Percentiles rank a stretch among this genome's conserved stretches.
Evolutionary conservation across 225 moss, liverwort and hornwort species (phyloP).

Genomic region (Takakia lepidozioides): DNA sequence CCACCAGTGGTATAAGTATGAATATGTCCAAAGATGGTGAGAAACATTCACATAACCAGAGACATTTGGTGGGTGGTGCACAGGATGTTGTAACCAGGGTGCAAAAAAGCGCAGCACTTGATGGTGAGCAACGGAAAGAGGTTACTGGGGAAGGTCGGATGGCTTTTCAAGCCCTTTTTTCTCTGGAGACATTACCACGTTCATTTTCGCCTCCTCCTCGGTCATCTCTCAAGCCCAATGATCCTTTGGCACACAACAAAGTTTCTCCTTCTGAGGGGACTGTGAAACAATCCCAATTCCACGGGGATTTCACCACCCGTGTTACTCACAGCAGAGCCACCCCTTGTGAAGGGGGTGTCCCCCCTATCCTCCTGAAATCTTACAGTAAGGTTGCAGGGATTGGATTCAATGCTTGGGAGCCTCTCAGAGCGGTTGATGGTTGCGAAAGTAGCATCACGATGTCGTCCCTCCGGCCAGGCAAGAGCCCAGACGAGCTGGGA

Average conservation of each 20-base stretch:
- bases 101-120: slow-evolving; percentile 22
- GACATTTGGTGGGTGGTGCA: no score
- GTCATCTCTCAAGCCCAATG: slow-evolving; percentile 11
- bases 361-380: no score
- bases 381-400: no score
- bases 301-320: no score
- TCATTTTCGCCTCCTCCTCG: slow-evolving; percentile 45
- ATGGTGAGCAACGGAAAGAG: slow-evolving; percentile 48
- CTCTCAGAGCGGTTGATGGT: slow-evolving; percentile 12
- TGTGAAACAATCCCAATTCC: no score
- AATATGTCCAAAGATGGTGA: slow-evolving; percentile 25
- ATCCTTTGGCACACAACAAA: not conserved
- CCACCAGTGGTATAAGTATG: no score
- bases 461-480: slow-evolving; percentile 16
- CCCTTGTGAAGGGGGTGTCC: no score
- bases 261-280: no score
- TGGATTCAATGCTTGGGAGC: slow-evolving; percentile 24
- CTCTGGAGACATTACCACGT: slow-evolving; percentile 35
- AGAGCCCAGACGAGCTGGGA: slow-evolving; percentile 15
- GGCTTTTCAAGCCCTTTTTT: slow-evolving; percentile 48
- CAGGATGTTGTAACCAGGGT: slow-evolving; percentile 20
- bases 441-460: slow-evolving; percentile 34
- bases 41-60: no score
- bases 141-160: slow-evolving; percentile 48
- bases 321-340: no score